Evolutionary conservation across 768 basidiomycete species (phyloP).

Genomic region (Pleurotus cornucopiae): DNA sequence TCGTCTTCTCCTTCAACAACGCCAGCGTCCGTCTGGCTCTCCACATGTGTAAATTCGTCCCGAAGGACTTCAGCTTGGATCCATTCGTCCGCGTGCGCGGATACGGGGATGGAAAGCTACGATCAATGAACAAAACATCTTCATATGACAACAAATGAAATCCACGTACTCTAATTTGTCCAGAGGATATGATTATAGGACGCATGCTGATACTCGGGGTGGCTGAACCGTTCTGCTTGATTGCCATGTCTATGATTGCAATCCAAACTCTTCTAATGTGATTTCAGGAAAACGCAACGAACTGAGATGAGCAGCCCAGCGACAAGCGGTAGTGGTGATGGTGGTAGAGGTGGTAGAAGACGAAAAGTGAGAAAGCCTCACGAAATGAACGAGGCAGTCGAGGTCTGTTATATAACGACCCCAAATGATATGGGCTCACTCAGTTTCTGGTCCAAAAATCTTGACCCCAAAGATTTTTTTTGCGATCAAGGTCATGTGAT

Average conservation of each 20-base stretch:
- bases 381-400: slow-evolving; percentile 5
- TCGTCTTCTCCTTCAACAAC: slow-evolving; percentile 50
- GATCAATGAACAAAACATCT: neutral
- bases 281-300: neutral
- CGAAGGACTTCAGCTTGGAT: slow-evolving; percentile 87
- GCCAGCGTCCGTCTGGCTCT: slow-evolving; percentile 55
- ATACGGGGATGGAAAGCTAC: slow-evolving; percentile 84
- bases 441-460: neutral
- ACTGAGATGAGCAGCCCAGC: neutral
- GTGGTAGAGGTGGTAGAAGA: neutral
- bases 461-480: slow-evolving; percentile 9
- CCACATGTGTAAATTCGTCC: slow-evolving; percentile 78
- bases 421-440: neutral
- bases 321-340: neutral
- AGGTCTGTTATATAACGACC: slow-evolving; percentile 7
- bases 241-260: slow-evolving; percentile 6
- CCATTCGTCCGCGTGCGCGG: slow-evolving; percentile 81
- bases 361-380: slow-evolving; percentile 5
- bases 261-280: neutral
- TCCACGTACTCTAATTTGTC: slow-evolving; percentile 48
- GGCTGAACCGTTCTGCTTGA: slow-evolving; percentile 29
- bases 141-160: slow-evolving; percentile 3
- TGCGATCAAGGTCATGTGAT: slow-evolving; percentile 7
- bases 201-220: slow-evolving; percentile 37
- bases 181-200: slow-evolving; percentile 43